Evolutionary conservation across 768 basidiomycete genomes (phyloP).

Genomic region (Suillus weaverae): DNA sequence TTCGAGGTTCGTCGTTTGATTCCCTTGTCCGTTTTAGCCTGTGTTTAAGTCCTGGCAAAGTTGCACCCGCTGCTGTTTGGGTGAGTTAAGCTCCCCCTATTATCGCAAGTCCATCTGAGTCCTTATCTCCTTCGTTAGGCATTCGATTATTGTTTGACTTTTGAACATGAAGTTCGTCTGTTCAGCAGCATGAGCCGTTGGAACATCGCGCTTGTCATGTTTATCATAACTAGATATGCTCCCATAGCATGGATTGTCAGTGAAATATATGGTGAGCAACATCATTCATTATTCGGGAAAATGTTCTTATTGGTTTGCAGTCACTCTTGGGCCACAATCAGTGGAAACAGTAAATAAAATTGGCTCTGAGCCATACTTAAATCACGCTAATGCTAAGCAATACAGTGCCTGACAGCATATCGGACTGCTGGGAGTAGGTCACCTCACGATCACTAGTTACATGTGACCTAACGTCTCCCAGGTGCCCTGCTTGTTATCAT

Average conservation of each 20-base stretch:
- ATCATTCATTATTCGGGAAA: no score
- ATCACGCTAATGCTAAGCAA: not conserved
- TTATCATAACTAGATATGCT: slow-evolving; percentile 13
- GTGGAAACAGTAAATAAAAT: not conserved
- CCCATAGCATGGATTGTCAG: slow-evolving; percentile 9
- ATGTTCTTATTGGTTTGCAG: not conserved
- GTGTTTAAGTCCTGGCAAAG: not conserved
- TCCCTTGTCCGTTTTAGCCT: not conserved
- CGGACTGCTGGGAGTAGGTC: slow-evolving; percentile 12
- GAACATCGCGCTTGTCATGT: slow-evolving; percentile 9
- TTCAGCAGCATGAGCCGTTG: slow-evolving; percentile 1
- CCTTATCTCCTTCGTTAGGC: not conserved
- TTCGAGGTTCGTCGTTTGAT: slow-evolving; percentile 3
- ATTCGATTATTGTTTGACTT: slow-evolving; percentile 13
- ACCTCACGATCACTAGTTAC: not conserved
- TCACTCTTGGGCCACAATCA: slow-evolving; percentile 2
- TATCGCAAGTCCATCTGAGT: not conserved
- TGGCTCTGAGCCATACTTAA: not conserved
- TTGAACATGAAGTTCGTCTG: slow-evolving; percentile 14
- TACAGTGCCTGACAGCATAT: slow-evolving; percentile 13
- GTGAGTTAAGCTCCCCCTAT: not conserved
- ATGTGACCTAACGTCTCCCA: not conserved
- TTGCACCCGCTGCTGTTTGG: slow-evolving; percentile 13
- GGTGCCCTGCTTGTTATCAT: slow-evolving; percentile 11
- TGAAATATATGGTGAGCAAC: slow-evolving; percentile 10